Evolutionary conservation across 345 rosid species (phyloP).

Genomic region (Laguncularia racemosa): DNA sequence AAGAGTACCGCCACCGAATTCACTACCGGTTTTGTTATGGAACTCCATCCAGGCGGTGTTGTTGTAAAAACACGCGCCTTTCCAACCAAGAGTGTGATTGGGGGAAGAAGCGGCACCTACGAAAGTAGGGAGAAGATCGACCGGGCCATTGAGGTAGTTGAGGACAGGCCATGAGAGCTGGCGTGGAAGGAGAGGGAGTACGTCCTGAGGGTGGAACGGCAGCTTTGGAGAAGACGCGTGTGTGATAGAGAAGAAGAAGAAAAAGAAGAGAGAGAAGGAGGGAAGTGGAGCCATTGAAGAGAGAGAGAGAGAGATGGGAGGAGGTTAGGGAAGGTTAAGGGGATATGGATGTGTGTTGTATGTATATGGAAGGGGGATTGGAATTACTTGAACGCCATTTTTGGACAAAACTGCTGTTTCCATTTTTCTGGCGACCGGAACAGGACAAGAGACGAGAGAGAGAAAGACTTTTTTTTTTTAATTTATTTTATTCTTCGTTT

Average conservation of each 20-base stretch:
- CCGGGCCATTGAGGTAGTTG: conserved; percentile 45
- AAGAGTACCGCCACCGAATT: conserved; percentile 90
- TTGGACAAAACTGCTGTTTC: no score
- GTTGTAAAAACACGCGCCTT: conserved; percentile 84
- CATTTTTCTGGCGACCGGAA: no score
- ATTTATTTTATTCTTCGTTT: no score
- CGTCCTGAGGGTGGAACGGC: conserved; percentile 68
- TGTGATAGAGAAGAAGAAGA: conserved; percentile 2
- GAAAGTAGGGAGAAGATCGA: conserved; percentile 74
- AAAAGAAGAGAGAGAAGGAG: not conserved
- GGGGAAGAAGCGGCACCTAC: conserved; percentile 68
- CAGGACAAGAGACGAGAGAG: no score
- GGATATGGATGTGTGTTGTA: no score
- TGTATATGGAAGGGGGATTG: no score
- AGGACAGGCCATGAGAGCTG: conserved; percentile 81
- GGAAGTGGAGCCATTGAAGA: conserved; percentile 4
- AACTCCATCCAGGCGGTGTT: conserved; percentile 87
- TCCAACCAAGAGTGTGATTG: conserved; percentile 51
- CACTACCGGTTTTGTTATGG: conserved; percentile 63
- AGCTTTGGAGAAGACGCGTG: conserved; percentile 16
- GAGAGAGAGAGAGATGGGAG: not conserved
- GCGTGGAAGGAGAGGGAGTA: conserved; percentile 65
- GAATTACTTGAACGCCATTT: no score
- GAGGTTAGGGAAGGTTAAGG: not conserved
- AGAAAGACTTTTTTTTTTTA: no score